These are phyloP conservation scores for Cadophora sp. DNA, from an alignment of 2,329 filamentous ascomycete genomes.

Conservation along the genomic window DNA sequence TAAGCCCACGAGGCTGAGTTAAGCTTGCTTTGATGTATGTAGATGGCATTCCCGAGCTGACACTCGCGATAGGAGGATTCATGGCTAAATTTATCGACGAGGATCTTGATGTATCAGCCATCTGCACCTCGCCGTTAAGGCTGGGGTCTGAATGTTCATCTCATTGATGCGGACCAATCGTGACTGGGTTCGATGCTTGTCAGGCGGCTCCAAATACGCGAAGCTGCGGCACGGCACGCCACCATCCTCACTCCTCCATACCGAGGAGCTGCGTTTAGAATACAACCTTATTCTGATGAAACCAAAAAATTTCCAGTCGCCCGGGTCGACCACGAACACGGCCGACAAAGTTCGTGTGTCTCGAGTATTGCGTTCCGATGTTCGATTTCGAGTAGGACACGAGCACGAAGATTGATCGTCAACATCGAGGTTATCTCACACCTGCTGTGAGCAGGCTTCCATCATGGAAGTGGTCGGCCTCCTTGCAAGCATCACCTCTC, in stretches of 20 bases:
- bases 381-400: background rate
- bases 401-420: background rate
- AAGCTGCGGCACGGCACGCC: background rate
- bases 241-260: background rate
- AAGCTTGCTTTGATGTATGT: background rate
- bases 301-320: background rate
- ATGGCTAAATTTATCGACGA: background rate
- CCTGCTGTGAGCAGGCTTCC: too few species aligned
- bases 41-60: background rate
- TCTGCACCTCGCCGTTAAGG: background rate
- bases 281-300: background rate
- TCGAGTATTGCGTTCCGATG: background rate
- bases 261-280: background rate
- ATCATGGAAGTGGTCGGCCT: conserved; percentile 26
- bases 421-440: too few species aligned
- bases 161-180: background rate
- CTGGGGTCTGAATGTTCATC: background rate
- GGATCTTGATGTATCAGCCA: background rate
- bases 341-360: background rate
- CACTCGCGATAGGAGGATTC: background rate
- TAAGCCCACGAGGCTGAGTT: background rate
- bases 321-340: background rate
- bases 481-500: conserved; percentile 23
- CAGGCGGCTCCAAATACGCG: background rate
- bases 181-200: background rate